Percentiles rank a stretch among this genome's conserved stretches.
These are phyloP conservation scores for Kurtzmaniella quercitrusa DNA, from an alignment of 1,139 yeast species.

Conservation along the genomic window DNA sequence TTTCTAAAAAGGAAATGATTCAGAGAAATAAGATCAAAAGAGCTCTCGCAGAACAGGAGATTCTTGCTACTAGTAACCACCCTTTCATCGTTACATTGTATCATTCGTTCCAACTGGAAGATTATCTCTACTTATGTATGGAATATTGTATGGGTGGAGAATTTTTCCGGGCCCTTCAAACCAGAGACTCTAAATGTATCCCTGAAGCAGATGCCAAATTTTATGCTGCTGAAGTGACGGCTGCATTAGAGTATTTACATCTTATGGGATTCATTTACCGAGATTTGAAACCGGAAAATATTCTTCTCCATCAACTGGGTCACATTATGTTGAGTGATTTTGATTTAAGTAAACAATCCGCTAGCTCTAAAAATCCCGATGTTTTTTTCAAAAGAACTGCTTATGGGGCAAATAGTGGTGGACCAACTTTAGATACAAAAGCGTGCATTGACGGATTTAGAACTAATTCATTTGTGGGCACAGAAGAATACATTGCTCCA, in stretches of 20 bases:
- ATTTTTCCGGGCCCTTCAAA: conserved; percentile 92
- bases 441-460: conserved; percentile 94
- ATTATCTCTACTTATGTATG: conserved; percentile 91
- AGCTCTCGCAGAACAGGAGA: conserved; percentile 94
- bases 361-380: conserved; percentile 57
- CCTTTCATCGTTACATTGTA: conserved; percentile 95
- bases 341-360: conserved; percentile 89
- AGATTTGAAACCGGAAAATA: conserved; percentile 93
- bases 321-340: conserved; percentile 97
- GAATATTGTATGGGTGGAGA: conserved; percentile 99
- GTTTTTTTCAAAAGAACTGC: conserved; percentile 29
- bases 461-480: conserved; percentile 96
- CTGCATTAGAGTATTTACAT: conserved; percentile 93
- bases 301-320: conserved; percentile 88
- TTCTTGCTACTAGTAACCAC: conserved; percentile 90
- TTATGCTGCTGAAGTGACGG: conserved; percentile 96
- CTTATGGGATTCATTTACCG: conserved; percentile 95
- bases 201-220: conserved; percentile 86
- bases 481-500: conserved; percentile 97
- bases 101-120: conserved; percentile 95
- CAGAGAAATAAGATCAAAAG: conserved; percentile 91
- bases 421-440: conserved; percentile 71
- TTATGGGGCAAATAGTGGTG: conserved; percentile 18
- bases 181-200: conserved; percentile 81
- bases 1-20: conserved; percentile 89